Percentiles rank a stretch among this genome's conserved stretches.
These are phyloP conservation scores for Rhododendron vialii DNA, from an alignment of 148 eudicot species.

Conservation along the genomic window DNA sequence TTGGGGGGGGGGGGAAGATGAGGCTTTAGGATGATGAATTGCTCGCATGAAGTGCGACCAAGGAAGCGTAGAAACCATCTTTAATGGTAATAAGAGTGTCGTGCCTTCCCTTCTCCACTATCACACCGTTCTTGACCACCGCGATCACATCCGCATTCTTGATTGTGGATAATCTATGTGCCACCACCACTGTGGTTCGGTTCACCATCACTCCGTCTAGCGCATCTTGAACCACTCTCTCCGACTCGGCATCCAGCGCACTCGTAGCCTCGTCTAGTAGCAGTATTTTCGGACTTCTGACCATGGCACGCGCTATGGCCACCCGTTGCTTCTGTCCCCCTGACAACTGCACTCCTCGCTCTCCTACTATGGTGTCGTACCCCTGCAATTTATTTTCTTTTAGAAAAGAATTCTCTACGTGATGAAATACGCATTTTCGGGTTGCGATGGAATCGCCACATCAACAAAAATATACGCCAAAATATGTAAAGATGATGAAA, in stretches of 20 bases:
- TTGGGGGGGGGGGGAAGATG: neutral
- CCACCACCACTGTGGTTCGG: constrained; percentile 33
- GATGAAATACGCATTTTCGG: neutral
- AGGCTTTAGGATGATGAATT: neutral
- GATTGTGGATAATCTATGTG: constrained; percentile 70
- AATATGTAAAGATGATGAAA: too few species aligned
- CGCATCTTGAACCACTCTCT: constrained; percentile 69
- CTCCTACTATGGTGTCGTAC: constrained; percentile 71
- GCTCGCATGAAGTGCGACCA: constrained; percentile 20
- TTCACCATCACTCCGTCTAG: constrained; percentile 39
- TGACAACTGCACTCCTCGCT: constrained; percentile 45
- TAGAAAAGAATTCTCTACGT: neutral
- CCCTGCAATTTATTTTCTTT: constrained; percentile 34
- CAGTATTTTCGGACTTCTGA: neutral
- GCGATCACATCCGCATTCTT: constrained; percentile 48
- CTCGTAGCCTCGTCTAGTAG: neutral
- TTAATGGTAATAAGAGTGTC: constrained; percentile 32
- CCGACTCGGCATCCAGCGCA: constrained; percentile 51
- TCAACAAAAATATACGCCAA: neutral
- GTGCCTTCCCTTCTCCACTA: neutral
- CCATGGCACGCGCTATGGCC: constrained; percentile 10
- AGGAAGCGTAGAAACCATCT: constrained; percentile 58
- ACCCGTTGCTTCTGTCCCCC: constrained; percentile 81
- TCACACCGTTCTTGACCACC: neutral
- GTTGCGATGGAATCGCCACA: neutral